Percentiles rank a stretch among this genome's conserved stretches.
Evolutionary conservation across 2,329 filamentous ascomycete genomes (phyloP).

Genomic region (Cladosporium sp.): DNA sequence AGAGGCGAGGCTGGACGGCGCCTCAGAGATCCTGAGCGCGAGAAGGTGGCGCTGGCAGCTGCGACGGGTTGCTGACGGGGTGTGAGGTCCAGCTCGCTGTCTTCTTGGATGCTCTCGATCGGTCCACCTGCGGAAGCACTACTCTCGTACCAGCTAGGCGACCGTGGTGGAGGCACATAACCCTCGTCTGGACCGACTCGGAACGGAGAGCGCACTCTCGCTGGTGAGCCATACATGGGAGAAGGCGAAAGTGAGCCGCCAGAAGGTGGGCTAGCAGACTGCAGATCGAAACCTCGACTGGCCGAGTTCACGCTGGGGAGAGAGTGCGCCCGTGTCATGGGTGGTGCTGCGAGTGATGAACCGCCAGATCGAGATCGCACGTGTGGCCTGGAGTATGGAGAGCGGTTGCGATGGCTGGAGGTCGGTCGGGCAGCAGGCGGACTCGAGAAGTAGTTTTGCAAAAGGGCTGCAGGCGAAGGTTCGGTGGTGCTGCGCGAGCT

Average conservation of each 20-base stretch:
- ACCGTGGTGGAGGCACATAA: slow-evolving; percentile 31
- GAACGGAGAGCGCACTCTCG: slow-evolving; percentile 46
- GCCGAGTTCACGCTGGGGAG: slow-evolving; percentile 45
- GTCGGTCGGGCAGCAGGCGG: slow-evolving; percentile 32
- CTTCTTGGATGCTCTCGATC: slow-evolving; percentile 50
- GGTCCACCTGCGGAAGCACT: slow-evolving; percentile 27
- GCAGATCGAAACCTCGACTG: slow-evolving; percentile 27
- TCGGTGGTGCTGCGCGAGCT: slow-evolving; percentile 41
- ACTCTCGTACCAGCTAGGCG: slow-evolving; percentile 35
- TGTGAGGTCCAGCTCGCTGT: slow-evolving; percentile 51
- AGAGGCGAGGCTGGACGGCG: slow-evolving; percentile 52
- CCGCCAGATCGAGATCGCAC: slow-evolving; percentile 49
- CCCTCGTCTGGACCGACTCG: slow-evolving; percentile 29
- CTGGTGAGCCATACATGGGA: slow-evolving; percentile 45
- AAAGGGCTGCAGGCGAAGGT: slow-evolving; percentile 36
- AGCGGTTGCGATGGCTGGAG: slow-evolving; percentile 46
- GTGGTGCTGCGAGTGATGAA: slow-evolving; percentile 43
- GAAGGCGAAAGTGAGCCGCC: slow-evolving; percentile 38
- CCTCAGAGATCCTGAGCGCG: slow-evolving; percentile 40
- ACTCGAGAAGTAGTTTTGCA: slow-evolving; percentile 32
- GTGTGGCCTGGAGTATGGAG: slow-evolving; percentile 51
- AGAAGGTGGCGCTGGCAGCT: slow-evolving; percentile 17
- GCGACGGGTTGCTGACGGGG: slow-evolving; percentile 37
- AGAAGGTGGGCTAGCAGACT: slow-evolving; percentile 34
- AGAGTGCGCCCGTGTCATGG: slow-evolving; percentile 52